Percentiles rank a stretch among this genome's conserved stretches.
Conservation (phyloP, 257 asterid species). For the Dorcoceras hygrometricum region DNA sequence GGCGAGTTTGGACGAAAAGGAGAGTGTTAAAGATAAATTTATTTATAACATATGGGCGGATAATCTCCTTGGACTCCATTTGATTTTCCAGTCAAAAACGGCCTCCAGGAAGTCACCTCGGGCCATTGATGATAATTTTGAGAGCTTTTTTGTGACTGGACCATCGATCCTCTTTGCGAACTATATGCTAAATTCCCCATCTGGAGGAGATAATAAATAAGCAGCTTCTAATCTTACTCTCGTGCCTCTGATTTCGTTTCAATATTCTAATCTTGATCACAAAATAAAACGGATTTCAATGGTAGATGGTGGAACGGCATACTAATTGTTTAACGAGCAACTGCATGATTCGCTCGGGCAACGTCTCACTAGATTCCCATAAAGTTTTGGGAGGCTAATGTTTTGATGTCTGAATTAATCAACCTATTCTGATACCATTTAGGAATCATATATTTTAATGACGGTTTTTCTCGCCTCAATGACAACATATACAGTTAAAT, state of each 20-base stretch:
- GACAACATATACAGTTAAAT: too few relatives aligned
- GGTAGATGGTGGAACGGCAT: too few relatives aligned
- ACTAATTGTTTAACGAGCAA: too few relatives aligned
- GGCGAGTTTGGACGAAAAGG: neutral
- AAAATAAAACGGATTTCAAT: too few relatives aligned
- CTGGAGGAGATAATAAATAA: slow-evolving; percentile 45
- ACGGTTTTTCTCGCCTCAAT: too few relatives aligned
- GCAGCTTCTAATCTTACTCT: neutral
- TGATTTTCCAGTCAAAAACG: slow-evolving; percentile 33
- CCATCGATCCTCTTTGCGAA: slow-evolving; percentile 54
- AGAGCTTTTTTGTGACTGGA: slow-evolving; percentile 73
- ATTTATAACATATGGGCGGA: slow-evolving; percentile 88
- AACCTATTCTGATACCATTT: too few relatives aligned
- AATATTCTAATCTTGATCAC: neutral
- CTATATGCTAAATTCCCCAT: slow-evolving; percentile 35
- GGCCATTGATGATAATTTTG: slow-evolving; percentile 45
- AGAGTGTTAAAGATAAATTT: slow-evolving; percentile 39
- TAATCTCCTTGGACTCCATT: slow-evolving; percentile 58
- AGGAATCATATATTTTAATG: too few relatives aligned
- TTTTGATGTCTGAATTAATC: too few relatives aligned
- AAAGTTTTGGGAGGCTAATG: too few relatives aligned
- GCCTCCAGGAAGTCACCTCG: slow-evolving; percentile 27
- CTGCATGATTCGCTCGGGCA: too few relatives aligned
- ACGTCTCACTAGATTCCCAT: too few relatives aligned
- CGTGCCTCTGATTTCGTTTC: slow-evolving; percentile 9